Conservation (phyloP, 1,284 basidiomycete genomes). For the Microbotryum intermedium region DNA sequence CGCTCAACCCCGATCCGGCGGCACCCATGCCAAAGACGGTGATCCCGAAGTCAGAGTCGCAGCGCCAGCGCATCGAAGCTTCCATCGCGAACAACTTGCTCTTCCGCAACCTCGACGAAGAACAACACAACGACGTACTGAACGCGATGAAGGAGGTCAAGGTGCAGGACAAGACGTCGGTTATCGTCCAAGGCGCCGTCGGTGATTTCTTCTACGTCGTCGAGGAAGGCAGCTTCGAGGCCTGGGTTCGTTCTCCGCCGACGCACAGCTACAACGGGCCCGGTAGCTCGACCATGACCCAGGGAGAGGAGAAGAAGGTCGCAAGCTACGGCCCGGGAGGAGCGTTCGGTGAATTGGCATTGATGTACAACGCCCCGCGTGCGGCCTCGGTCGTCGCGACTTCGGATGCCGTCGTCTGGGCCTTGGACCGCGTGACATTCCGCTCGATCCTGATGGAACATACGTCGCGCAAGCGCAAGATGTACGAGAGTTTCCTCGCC, state of each 20-base stretch:
- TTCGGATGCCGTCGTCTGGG: conserved; percentile 77
- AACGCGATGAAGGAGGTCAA: conserved; percentile 89
- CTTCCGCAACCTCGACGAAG: conserved; percentile 92
- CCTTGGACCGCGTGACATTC: conserved; percentile 94
- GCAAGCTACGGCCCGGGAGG: conserved; percentile 74
- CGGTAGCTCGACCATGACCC: conserved; percentile 16
- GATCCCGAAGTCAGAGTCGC: conserved; percentile 74
- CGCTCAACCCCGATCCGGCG: conserved; percentile 63
- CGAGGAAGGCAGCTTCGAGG: conserved; percentile 77
- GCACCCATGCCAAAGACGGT: conserved; percentile 45
- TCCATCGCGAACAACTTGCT: conserved; percentile 86
- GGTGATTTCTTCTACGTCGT: conserved; percentile 98
- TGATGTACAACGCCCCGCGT: conserved; percentile 96
- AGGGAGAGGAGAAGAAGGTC: conserved; percentile 60
- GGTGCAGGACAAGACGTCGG: conserved; percentile 63
- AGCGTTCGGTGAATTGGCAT: conserved; percentile 90
- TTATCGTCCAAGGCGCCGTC: conserved; percentile 93
- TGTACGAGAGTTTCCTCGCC: conserved; percentile 91
- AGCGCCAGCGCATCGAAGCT: conserved; percentile 74
- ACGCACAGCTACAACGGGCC: conserved; percentile 30
- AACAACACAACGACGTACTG: conserved; percentile 85
- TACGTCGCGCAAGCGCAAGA: conserved; percentile 75
- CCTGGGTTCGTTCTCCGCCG: conserved; percentile 54
- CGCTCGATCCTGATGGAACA: conserved; percentile 80
- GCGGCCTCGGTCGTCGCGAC: conserved; percentile 87